A percentile compares a stretch with the other conserved stretches of the same genome.
Evolutionary conservation across 1,139 yeast species (phyloP).

Genomic region (Pichia cactophila): DNA sequence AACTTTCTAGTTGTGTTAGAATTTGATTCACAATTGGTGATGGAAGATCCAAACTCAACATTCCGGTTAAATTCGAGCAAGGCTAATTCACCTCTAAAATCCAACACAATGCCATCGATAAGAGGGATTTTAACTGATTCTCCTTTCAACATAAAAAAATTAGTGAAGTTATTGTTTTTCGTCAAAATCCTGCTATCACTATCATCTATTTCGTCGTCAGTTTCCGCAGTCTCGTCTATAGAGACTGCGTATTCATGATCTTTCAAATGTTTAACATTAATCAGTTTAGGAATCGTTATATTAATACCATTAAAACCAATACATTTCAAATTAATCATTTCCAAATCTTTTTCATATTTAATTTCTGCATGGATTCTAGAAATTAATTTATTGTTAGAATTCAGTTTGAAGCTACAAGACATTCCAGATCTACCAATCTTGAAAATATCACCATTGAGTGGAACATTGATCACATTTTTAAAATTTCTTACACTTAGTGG

Average conservation of each 20-base stretch:
- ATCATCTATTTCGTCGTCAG: slow-evolving; percentile 19
- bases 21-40: background rate
- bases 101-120: slow-evolving; percentile 50
- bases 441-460: slow-evolving; percentile 16
- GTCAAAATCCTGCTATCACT: slow-evolving; percentile 32
- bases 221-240: slow-evolving; percentile 3
- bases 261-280: slow-evolving; percentile 22
- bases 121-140: slow-evolving; percentile 52
- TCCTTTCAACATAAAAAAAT: slow-evolving; percentile 46
- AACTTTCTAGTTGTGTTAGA: background rate
- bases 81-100: slow-evolving; percentile 53
- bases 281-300: slow-evolving; percentile 46
- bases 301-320: slow-evolving; percentile 67
- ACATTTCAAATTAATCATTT: slow-evolving; percentile 40
- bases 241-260: slow-evolving; percentile 30
- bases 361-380: slow-evolving; percentile 60
- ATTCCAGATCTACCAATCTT: slow-evolving; percentile 61
- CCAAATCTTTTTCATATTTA: slow-evolving; percentile 21
- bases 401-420: slow-evolving; percentile 47
- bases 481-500: slow-evolving; percentile 16
- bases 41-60: background rate
- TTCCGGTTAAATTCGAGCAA: slow-evolving; percentile 28
- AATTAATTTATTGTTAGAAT: slow-evolving; percentile 49
- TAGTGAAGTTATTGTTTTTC: slow-evolving; percentile 40
- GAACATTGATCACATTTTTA: slow-evolving; percentile 14